Evolutionary conservation across 176 grass and related monocot genomes (phyloP), one percentile per base, ranked within the genome.

Genomic region (Pontederia crassipes): DNA sequence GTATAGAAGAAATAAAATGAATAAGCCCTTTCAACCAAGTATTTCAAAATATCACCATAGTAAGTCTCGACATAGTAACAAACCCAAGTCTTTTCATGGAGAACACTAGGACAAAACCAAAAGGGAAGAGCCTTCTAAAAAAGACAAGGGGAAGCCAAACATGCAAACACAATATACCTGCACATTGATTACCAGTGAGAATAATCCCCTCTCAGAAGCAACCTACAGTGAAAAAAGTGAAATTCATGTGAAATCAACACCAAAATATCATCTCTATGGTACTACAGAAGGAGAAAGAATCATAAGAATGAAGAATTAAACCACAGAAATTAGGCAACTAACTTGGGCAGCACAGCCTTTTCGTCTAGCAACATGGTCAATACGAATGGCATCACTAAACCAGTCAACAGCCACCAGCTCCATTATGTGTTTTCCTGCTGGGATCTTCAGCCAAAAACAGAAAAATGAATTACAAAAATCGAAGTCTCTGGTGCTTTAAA

Each of bases 341-440:
- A 97, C 92, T 81, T 97, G 83, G 58, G 82, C 87, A 7, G 92
- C 92, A 20, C 87, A 97, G 15, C 87, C 92, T 82, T 90, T 97
- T 81, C 83, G 79, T 75, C 79, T 97, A 54, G 92, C 84, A 69
- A 97, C 87, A 85, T 97, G 92, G 70, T 97, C 92, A 79, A 97
- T 97, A 71, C 92, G 73, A 65, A 87, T 97, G 13, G 72, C 68
- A 80, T 85, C 83, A 75, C 85, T 97, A 73, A 97, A 88, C 92
- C 92, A 97, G 81, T 97, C 92, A 82, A 97, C 92, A 82, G 83
- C 92, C 64, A 90, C 92, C 73, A 97, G 81, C 27, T 84, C 76
- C 92, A 97, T 90, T 57, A 97, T 76, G 75, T 89, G 87, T 64
- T 87, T 97, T 73, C 92, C 92, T 28, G 92, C 86, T 60, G 86